Conservation (phyloP, 306 rosid genomes). For the Pterocarpus macrocarpus region DNA sequence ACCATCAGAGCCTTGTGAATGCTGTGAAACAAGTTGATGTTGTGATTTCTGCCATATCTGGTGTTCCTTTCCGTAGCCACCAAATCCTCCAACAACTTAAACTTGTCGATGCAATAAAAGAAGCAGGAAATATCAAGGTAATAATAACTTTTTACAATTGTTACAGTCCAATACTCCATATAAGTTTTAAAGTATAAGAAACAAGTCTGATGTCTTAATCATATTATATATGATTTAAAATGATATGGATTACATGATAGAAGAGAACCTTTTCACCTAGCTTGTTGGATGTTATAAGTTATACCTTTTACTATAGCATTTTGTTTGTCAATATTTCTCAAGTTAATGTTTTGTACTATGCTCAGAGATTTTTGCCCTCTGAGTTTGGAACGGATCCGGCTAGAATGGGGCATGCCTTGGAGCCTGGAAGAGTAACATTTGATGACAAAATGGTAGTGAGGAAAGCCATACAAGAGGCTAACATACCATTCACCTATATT, state of each 20-base stretch:
- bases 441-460: constrained; percentile 83
- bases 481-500: constrained; percentile 74
- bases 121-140: constrained; percentile 82
- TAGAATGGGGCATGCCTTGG: constrained; percentile 71
- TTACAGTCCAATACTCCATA: too few species aligned
- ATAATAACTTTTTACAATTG: neutral
- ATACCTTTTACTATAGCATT: too few species aligned
- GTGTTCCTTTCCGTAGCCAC: constrained; percentile 74
- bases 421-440: constrained; percentile 79
- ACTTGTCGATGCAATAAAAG: constrained; percentile 64
- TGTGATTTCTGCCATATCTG: constrained; percentile 72
- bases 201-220: too few species aligned
- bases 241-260: too few species aligned
- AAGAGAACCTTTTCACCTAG: too few species aligned
- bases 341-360: neutral
- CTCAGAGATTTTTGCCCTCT: constrained; percentile 78
- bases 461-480: constrained; percentile 72
- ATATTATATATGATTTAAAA: too few species aligned
- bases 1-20: constrained; percentile 60
- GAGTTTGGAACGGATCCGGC: constrained; percentile 81
- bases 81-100: neutral
- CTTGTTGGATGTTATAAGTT: too few species aligned
- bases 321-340: too few species aligned
- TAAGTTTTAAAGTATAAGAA: too few species aligned
- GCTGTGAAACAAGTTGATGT: constrained; percentile 81